Conservation (phyloP, 2,329 filamentous ascomycete species). For the Cercospora sesami region DNA sequence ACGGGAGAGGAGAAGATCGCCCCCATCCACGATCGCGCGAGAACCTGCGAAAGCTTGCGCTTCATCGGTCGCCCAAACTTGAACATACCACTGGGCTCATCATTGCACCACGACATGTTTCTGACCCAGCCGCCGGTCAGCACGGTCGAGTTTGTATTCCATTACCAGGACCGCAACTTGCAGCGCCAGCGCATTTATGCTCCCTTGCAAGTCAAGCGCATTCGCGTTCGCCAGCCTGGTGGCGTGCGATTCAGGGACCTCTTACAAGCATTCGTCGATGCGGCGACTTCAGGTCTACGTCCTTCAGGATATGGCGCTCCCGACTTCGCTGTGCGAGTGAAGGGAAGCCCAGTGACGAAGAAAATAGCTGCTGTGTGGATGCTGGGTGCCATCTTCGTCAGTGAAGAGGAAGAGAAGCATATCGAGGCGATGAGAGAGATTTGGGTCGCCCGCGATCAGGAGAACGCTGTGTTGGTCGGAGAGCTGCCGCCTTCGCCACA, state of each 20-base stretch:
- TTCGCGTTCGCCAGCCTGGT: neutral
- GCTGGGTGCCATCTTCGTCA: conserved; percentile 23
- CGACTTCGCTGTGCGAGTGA: neutral
- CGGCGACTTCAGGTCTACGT: neutral
- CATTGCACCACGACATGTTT: conserved; percentile 19
- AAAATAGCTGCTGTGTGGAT: conserved; percentile 15
- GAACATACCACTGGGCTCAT: neutral
- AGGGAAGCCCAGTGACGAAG: neutral
- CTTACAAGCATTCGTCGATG: neutral
- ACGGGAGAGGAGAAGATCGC: neutral
- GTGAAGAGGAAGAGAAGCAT: conserved; percentile 8
- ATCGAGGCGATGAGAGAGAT: conserved; percentile 10
- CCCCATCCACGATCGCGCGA: neutral
- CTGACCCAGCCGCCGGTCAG: conserved; percentile 18
- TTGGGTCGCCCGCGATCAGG: neutral
- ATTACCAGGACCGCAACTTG: conserved; percentile 6
- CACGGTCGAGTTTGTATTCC: conserved; percentile 4
- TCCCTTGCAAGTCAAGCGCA: neutral
- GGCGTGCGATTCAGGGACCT: conserved; percentile 17
- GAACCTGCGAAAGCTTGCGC: conserved; percentile 14
- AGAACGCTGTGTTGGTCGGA: neutral
- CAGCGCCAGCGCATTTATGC: neutral
- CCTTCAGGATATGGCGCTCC: neutral
- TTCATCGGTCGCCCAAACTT: conserved; percentile 12
- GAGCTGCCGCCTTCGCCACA: neutral